Percentiles rank a stretch among this genome's conserved stretches.
These are phyloP conservation scores for Cercospora beticola DNA, from an alignment of 2,329 filamentous ascomycete species.

Conservation along the genomic window DNA sequence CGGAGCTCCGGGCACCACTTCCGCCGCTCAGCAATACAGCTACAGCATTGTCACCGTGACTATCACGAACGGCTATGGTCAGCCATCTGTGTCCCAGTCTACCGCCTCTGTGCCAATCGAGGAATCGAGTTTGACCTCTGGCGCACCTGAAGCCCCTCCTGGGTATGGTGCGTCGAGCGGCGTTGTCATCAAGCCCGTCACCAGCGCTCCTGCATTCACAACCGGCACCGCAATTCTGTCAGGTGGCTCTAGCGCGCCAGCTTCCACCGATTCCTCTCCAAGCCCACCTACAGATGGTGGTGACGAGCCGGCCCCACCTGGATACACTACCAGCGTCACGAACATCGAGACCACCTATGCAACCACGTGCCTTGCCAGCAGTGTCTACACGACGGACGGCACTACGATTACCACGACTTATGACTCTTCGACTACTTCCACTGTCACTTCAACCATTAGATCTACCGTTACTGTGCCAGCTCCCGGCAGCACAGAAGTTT, in stretches of 20 bases:
- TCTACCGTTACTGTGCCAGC: conserved; percentile 19
- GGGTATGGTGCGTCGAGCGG: conserved; percentile 6
- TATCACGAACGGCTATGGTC: conserved; percentile 15
- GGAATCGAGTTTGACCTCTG: conserved; percentile 8
- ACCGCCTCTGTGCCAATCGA: conserved; percentile 17
- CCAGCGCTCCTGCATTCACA: conserved; percentile 12
- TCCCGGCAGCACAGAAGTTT: conserved; percentile 15
- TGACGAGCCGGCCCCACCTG: conserved; percentile 2
- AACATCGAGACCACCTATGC: conserved; percentile 21
- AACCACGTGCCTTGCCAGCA: conserved; percentile 20
- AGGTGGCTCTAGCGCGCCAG: conserved; percentile 8
- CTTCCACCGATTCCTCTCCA: conserved; percentile 12
- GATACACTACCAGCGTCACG: conserved; percentile 14
- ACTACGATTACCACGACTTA: conserved; percentile 24
- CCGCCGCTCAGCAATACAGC: conserved; percentile 17
- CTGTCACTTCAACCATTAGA: conserved; percentile 20
- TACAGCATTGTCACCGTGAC: conserved; percentile 20
- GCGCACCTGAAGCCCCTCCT: conserved; percentile 3
- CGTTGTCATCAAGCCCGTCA: conserved; percentile 13
- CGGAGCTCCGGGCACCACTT: conserved; percentile 1
- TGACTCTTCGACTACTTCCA: conserved; percentile 20
- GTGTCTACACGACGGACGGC: conserved; percentile 20
- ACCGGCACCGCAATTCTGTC: conserved; percentile 11
- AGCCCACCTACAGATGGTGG: not conserved
- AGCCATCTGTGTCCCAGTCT: conserved; percentile 15